Evolutionary conservation across 345 rosid species (phyloP).

Genomic region (Clausena lansium): DNA sequence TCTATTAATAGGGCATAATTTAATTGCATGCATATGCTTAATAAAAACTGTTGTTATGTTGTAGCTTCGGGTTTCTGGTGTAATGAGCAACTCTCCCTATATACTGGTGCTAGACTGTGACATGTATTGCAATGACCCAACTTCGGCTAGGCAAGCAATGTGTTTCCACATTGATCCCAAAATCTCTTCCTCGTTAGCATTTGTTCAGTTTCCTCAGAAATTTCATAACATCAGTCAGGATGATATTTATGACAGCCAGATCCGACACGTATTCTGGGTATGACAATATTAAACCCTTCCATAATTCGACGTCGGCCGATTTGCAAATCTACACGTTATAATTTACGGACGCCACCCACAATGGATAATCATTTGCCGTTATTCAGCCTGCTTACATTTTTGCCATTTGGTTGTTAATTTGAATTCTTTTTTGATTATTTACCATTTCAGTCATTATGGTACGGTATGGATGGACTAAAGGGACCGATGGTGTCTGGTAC

Average conservation of each 20-base stretch:
- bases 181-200: constrained; percentile 28
- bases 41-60: not conserved
- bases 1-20: no score
- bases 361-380: no score
- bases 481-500: constrained; percentile 45
- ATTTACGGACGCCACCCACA: no score
- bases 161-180: constrained; percentile 42
- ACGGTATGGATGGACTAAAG: constrained; percentile 34
- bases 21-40: no score
- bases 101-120: constrained; percentile 47
- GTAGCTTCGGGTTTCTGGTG: constrained; percentile 51
- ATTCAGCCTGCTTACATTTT: not conserved
- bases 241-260: constrained; percentile 45
- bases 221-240: constrained; percentile 29
- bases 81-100: constrained; percentile 44
- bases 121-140: constrained; percentile 49
- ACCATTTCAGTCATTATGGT: constrained; percentile 12
- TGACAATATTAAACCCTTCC: not conserved
- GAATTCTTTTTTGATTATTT: not conserved
- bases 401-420: not conserved
- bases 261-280: constrained; percentile 32
- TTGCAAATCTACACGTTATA: no score
- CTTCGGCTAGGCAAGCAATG: constrained; percentile 44
- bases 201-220: constrained; percentile 46
- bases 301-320: no score